Percentiles rank a stretch among this genome's conserved stretches.
Conservation (phyloP, 2,329 filamentous ascomycete species). For the Paecilomyces niveus region DNA sequence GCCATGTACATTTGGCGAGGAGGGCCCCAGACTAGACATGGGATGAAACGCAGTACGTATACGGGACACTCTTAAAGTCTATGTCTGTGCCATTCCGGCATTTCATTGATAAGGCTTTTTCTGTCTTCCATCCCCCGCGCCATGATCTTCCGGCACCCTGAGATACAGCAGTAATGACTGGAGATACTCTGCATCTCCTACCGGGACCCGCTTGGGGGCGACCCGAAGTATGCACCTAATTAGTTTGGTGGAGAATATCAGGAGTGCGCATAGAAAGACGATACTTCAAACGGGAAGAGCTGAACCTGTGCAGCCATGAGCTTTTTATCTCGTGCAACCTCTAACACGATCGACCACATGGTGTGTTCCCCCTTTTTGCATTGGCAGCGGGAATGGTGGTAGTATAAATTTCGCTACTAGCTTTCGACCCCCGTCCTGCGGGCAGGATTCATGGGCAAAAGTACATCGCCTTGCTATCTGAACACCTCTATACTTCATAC, state of each 20-base stretch:
- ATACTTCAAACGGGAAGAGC: not conserved
- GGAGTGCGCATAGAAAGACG: not conserved
- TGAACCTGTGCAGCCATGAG: not conserved
- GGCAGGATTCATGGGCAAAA: not conserved
- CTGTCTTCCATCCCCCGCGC: not conserved
- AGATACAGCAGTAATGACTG: not conserved
- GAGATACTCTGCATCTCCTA: not conserved
- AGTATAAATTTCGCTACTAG: not conserved
- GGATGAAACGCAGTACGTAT: not conserved
- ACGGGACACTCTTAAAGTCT: not conserved
- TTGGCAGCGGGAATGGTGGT: not conserved
- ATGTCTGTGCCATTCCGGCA: not conserved
- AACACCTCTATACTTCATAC: not conserved
- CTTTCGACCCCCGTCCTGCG: not conserved
- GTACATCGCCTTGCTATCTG: not conserved
- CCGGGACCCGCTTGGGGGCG: not conserved
- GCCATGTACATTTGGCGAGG: not conserved
- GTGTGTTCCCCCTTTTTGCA: not conserved
- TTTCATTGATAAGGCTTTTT: not conserved
- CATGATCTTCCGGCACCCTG: not conserved
- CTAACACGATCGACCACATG: not conserved
- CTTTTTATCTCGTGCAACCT: not conserved
- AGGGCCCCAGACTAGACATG: not conserved
- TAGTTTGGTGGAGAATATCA: not conserved
- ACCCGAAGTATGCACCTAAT: not conserved